Percentiles rank a stretch among this genome's conserved stretches.
Evolutionary conservation across 345 rosid species (phyloP).

Genomic region (Acer campestre): DNA sequence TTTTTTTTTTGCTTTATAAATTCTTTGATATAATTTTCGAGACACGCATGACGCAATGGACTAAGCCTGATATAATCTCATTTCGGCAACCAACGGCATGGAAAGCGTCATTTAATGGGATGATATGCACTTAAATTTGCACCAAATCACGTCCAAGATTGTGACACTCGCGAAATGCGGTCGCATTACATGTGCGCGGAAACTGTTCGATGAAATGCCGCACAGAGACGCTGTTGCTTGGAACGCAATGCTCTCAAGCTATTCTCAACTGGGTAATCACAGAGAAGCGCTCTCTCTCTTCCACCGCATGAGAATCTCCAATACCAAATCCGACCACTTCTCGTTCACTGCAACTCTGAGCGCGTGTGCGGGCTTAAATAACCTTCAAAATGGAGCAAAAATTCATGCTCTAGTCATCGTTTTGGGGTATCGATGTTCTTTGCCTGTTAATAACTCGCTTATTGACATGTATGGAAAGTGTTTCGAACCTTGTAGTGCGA

Average conservation of each 20-base stretch:
- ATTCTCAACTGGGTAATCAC: constrained; percentile 61
- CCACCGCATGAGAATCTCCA: constrained; percentile 41
- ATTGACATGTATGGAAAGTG: constrained; percentile 88
- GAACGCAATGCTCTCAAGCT: constrained; percentile 74
- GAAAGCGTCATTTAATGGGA: neutral
- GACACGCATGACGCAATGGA: too few species aligned
- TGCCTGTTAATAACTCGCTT: constrained; percentile 65
- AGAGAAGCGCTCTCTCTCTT: constrained; percentile 54
- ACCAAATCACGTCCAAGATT: constrained; percentile 55
- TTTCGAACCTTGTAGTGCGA: constrained; percentile 43
- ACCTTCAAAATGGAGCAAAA: constrained; percentile 46
- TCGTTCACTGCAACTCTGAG: constrained; percentile 64
- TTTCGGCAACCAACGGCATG: neutral
- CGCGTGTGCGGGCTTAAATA: constrained; percentile 48
- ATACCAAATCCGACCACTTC: constrained; percentile 53
- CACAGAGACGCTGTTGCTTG: constrained; percentile 59
- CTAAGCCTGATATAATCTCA: neutral
- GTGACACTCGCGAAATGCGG: constrained; percentile 43
- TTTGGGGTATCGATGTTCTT: constrained; percentile 42
- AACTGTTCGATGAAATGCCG: constrained; percentile 73
- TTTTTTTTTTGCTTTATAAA: too few species aligned
- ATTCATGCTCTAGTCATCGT: constrained; percentile 50
- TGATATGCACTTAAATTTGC: constrained; percentile 34
- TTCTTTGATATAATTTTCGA: too few species aligned
- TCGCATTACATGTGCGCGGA: constrained; percentile 48